Evolutionary conservation across 2,329 filamentous ascomycete species (phyloP), one percentile per base, ranked within the genome.

Genomic region (Dryadomyces sulphureus): DNA sequence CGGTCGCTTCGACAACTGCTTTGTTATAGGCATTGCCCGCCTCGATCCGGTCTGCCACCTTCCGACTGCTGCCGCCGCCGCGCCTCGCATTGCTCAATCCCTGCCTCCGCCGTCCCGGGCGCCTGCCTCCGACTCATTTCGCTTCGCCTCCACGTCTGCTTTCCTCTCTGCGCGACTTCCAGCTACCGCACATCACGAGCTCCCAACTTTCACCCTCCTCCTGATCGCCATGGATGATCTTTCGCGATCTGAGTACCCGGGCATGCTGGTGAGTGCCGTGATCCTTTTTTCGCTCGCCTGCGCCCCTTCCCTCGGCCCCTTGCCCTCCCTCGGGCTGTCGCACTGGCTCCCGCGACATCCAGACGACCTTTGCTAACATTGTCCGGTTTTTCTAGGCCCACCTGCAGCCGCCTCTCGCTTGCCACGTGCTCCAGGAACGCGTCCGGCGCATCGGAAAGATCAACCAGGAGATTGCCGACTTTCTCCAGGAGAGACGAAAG

Each of bases 401-500:
- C 57, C 73, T 98, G 57, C 79, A 85, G 62, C 90, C 92, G 22
- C 67, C 67, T 54, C 86, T 92, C 67, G 89, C 92, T 49, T 84
- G 88, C 35, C 73, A 77, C 46, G 75, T 87, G 49, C 75, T 96
- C 56, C 84, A 81, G 63, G 89, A 95, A 56, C 85, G 92, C 58
- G 77, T 96, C 55, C 84, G 84, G 64, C 77, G 87, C 64, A 90
- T 96, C 60, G 77, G 75, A 57, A 87, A 81, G 62, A 68, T 94
- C 66, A 95, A 98, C 64, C 66, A 71, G 55, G 87, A 95, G 60
- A 86, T 98, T 58, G 90, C 90, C 62, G 90, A 96, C 66, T 98
- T 90, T 87, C 75, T 98, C 51, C 84, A 90, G 90, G 92, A 98
- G 69, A 86, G 92, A 55, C 83, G 89, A 61, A 84, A 80, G 57